Base-by-base conservation (phyloP, 176 grass and related monocot genomes). In the Lolium multiflorum region DNA sequence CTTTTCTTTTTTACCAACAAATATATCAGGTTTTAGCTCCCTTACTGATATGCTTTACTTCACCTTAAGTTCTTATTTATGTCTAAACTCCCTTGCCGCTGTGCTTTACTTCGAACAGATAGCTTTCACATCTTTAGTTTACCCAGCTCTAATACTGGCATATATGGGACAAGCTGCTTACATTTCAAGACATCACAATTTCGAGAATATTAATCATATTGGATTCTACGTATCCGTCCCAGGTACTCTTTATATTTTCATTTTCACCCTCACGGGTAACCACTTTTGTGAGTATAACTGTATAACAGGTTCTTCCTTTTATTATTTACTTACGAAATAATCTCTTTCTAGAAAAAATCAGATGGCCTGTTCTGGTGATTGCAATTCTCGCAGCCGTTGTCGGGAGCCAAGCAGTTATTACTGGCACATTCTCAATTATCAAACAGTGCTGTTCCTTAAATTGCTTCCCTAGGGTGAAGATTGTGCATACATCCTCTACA, bases 111-210 rank as follows among this genome's bases (percentile, higher is more conserved):
- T 44, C 12, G 16, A 94, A 86, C 92, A 98, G 96, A 88, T 98
- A 59, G 92, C 96, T 86, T 98, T 98, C 83, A 92, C 90, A 18
- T 68, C n/a, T 50, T 50, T 96, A 71, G 93, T 98, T 50, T 98
- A 98, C 83, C 96, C 93, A 24, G 83, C 96, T 11, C 86, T 98
- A 20, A 76, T 98, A 71, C 88, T 98, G n/a, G 93, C 96, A 65
- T 98, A 98, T 65, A 95, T 95, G 93, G 96, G 96, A 51, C 96
- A 98, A 88, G 96, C 96, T 70, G 96, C 96, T 78, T 98, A 96
- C 86, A 89, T 98, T 72, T 98, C 96, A 58, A 87, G 55, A 47
- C 97, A 99, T 88, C 97, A 96, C 74, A 81, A 49, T 48, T 96
- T 96, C 65, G 86, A 90, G 74, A 88, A 81, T 55, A 81, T 85